Base-by-base conservation (phyloP, 1,284 basidiomycete species). In the Uromyces viciae-fabae region DNA sequence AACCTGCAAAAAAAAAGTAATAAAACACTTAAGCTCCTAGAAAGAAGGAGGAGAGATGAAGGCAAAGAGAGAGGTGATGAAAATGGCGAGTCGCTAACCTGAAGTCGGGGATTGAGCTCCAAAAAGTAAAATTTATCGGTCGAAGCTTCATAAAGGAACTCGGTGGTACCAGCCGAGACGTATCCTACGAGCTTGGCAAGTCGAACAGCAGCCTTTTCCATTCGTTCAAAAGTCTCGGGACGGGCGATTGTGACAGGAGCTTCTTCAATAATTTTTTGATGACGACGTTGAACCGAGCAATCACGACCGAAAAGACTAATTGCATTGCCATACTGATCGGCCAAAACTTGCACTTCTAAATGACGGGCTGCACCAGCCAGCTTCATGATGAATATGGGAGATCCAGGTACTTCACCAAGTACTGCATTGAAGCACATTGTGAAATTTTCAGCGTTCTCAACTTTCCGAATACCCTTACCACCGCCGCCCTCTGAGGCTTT, bases 201-300 rank as follows among this genome's bases (percentile, higher is more conserved):
- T 85, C 97, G 91, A 64, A 99, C 97, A 49, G 97, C 97, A 17
- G 97, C 95, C 84, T 95, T 94, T 86, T 99, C 97, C 97, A 99
- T 99, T 87, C 95, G 89, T 86, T 95, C 94, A 84, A 98, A 98
- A 15, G 90, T 95, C 64, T 92, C 92, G 72, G 91, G 92, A 84
- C 91, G 92, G 25, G 97, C 97, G 83, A 99, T 98, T 28, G 96
- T 98, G 73, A 99, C 96, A 36, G 97, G 97, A 11, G 97, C 97
- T 87, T 99, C 97, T 88, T 99, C 97, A 82, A 99, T 99, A 84
- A 99, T 99, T 89, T 99, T 99, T 87, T 99, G 97, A 88, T 99
- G 97, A 83, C 97, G 93, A 84, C 97, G 93, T 88, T 99, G 97
- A 71, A 99, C 97, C 80, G 97, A 99, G 87, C 97, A 99, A 87